phyloP scores from a whole-genome alignment of 23 red algal genomes.

The Chondrus crispus region DNA sequence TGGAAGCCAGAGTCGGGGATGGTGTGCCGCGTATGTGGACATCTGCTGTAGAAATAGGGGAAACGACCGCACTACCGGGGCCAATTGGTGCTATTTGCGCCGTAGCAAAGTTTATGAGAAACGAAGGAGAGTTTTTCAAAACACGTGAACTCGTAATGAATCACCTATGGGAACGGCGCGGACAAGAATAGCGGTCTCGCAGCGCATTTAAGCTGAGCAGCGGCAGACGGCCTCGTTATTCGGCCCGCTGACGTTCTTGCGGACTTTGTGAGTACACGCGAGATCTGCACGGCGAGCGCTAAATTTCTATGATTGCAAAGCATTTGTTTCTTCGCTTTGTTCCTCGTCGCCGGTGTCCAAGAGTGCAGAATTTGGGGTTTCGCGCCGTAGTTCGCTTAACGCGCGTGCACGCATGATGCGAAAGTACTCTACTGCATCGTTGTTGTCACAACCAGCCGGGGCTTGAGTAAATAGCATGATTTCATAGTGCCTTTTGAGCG shows the following conservation, averaged over 20 bases:
- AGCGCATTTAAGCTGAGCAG: not conserved
- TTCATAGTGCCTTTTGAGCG: not conserved
- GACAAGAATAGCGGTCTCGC: not conserved
- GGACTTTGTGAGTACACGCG: not conserved
- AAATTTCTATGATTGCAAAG: not conserved
- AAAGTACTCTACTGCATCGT: not conserved
- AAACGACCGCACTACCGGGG: not conserved
- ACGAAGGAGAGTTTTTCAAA: not conserved
- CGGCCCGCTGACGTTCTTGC: not conserved
- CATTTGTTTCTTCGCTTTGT: not conserved
- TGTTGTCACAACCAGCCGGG: not conserved
- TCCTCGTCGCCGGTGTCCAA: too few species aligned
- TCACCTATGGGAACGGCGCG: not conserved
- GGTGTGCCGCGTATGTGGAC: not conserved
- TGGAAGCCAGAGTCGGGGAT: not conserved
- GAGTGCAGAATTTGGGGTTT: too few species aligned
- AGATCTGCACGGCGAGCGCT: not conserved
- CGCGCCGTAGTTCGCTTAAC: not conserved
- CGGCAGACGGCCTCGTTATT: not conserved
- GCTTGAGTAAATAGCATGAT: not conserved
- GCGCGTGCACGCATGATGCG: not conserved
- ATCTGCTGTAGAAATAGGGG: not conserved
- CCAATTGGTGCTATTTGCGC: not conserved
- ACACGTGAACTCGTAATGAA: not conserved
- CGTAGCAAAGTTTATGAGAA: not conserved